Percentiles rank a stretch among this genome's conserved stretches.
Evolutionary conservation across 2,329 filamentous ascomycete genomes (phyloP).

Genomic region (Balansia obtecta): DNA sequence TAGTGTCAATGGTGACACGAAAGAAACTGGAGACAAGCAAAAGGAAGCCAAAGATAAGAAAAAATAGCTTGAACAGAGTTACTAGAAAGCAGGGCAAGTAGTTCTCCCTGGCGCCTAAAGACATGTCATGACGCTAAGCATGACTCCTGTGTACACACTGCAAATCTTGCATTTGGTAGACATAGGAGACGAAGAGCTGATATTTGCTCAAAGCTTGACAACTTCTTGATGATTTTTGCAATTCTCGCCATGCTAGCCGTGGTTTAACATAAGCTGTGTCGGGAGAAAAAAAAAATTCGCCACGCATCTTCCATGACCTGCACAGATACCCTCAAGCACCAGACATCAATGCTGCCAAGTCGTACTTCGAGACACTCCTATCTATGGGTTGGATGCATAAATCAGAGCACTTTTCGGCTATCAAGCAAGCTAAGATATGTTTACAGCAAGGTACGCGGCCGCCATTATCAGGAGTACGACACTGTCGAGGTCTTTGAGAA

Average conservation of each 20-base stretch:
- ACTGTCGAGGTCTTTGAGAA: background rate
- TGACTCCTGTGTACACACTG: background rate
- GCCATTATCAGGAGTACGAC: conserved; percentile 6
- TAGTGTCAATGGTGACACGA: conserved; percentile 30
- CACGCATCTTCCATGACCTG: background rate
- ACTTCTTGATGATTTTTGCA: too few relatives aligned
- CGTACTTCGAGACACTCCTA: conserved; percentile 43
- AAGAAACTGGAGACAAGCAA: conserved; percentile 40
- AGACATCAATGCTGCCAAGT: conserved; percentile 59
- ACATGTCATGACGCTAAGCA: background rate
- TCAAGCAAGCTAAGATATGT: conserved; percentile 73
- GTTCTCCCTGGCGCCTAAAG: background rate
- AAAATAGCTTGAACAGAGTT: conserved; percentile 17
- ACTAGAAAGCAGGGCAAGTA: background rate
- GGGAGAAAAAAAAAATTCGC: too few relatives aligned
- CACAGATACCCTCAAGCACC: conserved; percentile 11
- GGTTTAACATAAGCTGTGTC: too few relatives aligned
- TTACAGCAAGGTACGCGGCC: conserved; percentile 57
- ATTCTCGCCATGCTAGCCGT: too few relatives aligned
- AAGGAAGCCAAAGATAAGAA: conserved; percentile 45
- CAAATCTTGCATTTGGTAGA: background rate
- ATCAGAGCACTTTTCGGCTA: conserved; percentile 52
- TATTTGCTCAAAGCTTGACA: too few relatives aligned
- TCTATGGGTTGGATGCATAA: conserved; percentile 48
- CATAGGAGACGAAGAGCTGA: background rate